These are phyloP conservation scores for Zoysia japonica DNA, from an alignment of 176 grass and related monocot genomes.

Conservation along the genomic window DNA sequence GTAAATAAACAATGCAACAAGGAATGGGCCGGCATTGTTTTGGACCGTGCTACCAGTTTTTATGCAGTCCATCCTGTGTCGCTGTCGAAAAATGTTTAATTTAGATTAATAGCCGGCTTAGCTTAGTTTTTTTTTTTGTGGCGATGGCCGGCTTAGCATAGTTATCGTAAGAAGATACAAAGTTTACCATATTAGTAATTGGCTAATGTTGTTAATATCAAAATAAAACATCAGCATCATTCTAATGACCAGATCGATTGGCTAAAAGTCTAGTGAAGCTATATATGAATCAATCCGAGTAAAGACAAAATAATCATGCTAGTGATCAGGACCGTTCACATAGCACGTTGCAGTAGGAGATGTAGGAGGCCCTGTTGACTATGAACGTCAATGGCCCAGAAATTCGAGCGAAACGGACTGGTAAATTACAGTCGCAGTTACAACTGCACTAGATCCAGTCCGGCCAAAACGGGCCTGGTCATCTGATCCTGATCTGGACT, in stretches of 20 bases:
- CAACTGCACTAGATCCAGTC: too few relatives aligned
- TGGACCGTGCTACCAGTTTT: neutral
- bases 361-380: too few relatives aligned
- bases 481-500: too few relatives aligned
- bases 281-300: too few relatives aligned
- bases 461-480: too few relatives aligned
- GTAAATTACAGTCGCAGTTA: too few relatives aligned
- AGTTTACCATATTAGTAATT: neutral
- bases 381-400: neutral
- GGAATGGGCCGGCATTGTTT: neutral
- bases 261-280: neutral
- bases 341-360: too few relatives aligned
- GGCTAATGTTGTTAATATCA: neutral
- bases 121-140: neutral
- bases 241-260: neutral
- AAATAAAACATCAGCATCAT: neutral
- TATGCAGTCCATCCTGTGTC: conserved; percentile 1
- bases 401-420: neutral
- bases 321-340: too few relatives aligned
- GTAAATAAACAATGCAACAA: neutral
- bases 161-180: neutral
- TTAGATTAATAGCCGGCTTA: neutral
- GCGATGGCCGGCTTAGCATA: neutral
- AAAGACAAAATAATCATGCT: too few relatives aligned
- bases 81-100: neutral